These are phyloP conservation scores for Aureobasidium sp. DNA, from an alignment of 2,329 filamentous ascomycete species.

Conservation along the genomic window DNA sequence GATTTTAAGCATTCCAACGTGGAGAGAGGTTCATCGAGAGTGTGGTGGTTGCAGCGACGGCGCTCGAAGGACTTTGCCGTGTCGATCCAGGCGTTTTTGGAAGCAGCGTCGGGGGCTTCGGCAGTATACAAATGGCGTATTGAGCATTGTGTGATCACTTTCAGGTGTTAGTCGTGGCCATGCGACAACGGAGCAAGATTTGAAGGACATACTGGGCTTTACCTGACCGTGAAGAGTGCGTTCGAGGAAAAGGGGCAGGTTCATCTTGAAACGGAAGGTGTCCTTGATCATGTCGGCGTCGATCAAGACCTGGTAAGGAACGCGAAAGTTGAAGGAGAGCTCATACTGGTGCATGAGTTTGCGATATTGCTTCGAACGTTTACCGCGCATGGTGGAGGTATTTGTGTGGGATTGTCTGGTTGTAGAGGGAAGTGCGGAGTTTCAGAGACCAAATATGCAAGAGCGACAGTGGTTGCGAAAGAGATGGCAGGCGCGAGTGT, in stretches of 20 bases:
- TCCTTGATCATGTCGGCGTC: slow-evolving; percentile 80
- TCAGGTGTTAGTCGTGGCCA: neutral
- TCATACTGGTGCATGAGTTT: slow-evolving; percentile 94
- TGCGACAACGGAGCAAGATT: neutral
- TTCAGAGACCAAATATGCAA: neutral
- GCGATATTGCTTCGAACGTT: slow-evolving; percentile 64
- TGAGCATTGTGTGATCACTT: slow-evolving; percentile 73
- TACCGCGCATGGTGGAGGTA: slow-evolving; percentile 53
- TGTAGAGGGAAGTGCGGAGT: neutral
- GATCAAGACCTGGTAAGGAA: slow-evolving; percentile 87
- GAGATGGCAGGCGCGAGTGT: neutral
- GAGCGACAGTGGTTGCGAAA: neutral
- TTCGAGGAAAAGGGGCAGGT: slow-evolving; percentile 67
- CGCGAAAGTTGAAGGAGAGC: slow-evolving; percentile 79
- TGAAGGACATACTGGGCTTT: slow-evolving; percentile 59
- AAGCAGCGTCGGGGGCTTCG: slow-evolving; percentile 17
- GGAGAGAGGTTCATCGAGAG: slow-evolving; percentile 62
- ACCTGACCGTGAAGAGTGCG: slow-evolving; percentile 79
- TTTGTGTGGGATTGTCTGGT: neutral
- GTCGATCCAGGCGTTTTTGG: slow-evolving; percentile 55
- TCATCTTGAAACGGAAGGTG: slow-evolving; percentile 79
- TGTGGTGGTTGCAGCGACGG: slow-evolving; percentile 68
- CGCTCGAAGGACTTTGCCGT: slow-evolving; percentile 69
- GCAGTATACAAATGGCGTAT: slow-evolving; percentile 67
- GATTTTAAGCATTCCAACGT: slow-evolving; percentile 61